Evolutionary conservation across 768 basidiomycete species (phyloP), one percentile per base, ranked within the genome.

Genomic region (Dioszegia hungarica): DNA sequence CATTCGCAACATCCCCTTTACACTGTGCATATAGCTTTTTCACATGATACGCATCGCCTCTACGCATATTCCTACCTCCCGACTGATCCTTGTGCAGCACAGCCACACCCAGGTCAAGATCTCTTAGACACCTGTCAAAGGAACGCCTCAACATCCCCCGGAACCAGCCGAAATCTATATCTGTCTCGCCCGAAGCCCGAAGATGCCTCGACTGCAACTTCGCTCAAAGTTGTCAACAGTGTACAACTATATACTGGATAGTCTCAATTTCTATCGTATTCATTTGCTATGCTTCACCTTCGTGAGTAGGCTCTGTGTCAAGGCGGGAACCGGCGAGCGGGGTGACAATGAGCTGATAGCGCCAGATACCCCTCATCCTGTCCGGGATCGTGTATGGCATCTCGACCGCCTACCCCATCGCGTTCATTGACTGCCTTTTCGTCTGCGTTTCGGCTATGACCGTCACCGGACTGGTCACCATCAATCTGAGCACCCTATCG

Each of bases 361-460:
- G 31, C 31, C 22, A 75, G 74, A 84, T 84, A 0, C 92, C 93
- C 1, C 79, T 94, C 62, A 77, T 91, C 49, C 82, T 83, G 62
- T 87, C 89, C n/a, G 84, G 77, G 34, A 84, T 97, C 48, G 83
- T 95, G 67, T 95, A 88, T 67, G 89, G 84, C 27, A 82, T 82
- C 76, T 91, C 91, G 80, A 89, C 75, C 19, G 44, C 63, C 20
- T 70, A 63, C 49, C 63, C 68, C 29, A 75, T 77, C 57, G 44
- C 38, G 33, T 78, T 73, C 53, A 72, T 78, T 62, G 77, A 78
- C 55, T 70, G 70, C 28, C 64, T 78, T 14, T 77, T 77, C 61
- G 47, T 63, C n/a, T 69, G 68, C 47, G 67, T 72, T 41, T 69
- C 68, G 14, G 67, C 72, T 1, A 73, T 77, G 70, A 74, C 75